Conservation (phyloP, 208 protist species). For the Wallacemonas rigidus region DNA sequence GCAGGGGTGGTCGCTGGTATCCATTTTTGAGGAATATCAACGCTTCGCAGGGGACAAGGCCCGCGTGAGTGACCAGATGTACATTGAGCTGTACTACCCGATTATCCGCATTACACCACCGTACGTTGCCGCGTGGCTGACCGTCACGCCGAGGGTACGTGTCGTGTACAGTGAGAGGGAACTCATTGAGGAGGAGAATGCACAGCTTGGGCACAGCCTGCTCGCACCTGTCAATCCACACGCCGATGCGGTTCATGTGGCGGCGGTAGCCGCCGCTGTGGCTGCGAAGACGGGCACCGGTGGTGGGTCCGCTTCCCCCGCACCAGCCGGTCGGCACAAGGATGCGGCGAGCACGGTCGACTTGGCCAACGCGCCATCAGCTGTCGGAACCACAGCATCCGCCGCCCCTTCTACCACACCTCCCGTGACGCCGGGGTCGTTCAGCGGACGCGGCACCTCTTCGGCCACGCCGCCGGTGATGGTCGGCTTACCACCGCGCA, state of each 20-base stretch:
- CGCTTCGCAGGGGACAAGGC: conserved; percentile 95
- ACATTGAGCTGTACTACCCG: conserved; percentile 96
- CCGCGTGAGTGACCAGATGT: conserved; percentile 95
- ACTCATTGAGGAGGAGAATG: conserved; percentile 57
- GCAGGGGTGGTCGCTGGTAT: conserved; percentile 96
- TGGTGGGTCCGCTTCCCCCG: neutral
- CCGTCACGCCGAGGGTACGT: conserved; percentile 37
- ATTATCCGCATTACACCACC: conserved; percentile 63
- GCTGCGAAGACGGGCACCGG: conserved; percentile 12
- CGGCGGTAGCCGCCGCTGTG: neutral
- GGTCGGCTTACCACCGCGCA: neutral
- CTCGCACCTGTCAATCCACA: conserved; percentile 46
- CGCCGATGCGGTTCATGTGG: conserved; percentile 20
- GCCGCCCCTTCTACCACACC: too few species aligned
- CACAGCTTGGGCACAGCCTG: conserved; percentile 62
- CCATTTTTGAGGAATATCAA: conserved; percentile 96
- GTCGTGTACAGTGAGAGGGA: conserved; percentile 65
- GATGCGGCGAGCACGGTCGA: too few species aligned
- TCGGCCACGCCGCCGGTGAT: too few species aligned
- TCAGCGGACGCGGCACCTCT: too few species aligned
- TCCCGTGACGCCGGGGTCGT: too few species aligned
- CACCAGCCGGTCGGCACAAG: neutral
- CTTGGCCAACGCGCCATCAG: too few species aligned
- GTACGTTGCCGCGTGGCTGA: conserved; percentile 72
- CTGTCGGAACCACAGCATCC: too few species aligned